Evolutionary conservation across 805 yeast species (phyloP).

Genomic region (Isabelozyma heimii): DNA sequence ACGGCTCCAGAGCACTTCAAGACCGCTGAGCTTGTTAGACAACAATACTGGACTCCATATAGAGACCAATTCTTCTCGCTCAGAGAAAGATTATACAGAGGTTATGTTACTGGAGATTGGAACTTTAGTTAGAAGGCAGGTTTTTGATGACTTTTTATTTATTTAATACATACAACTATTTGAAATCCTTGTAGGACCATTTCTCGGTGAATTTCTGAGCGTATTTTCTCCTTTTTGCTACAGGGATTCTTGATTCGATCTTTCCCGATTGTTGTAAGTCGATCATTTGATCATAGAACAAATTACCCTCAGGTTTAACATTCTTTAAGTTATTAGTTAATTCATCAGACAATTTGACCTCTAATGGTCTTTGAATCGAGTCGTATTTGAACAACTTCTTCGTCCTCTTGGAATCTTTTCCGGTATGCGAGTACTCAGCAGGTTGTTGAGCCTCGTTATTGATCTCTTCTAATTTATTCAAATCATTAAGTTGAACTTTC

Average conservation of each 20-base stretch:
- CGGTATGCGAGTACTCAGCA: constrained; percentile 21
- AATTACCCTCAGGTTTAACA: constrained; percentile 86
- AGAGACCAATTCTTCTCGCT: constrained; percentile 45
- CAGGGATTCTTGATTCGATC: constrained; percentile 79
- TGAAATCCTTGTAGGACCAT: constrained; percentile 90
- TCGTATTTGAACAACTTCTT: constrained; percentile 44
- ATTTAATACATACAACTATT: constrained; percentile 28
- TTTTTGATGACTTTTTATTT: neutral
- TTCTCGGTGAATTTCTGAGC: constrained; percentile 81
- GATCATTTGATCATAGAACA: constrained; percentile 78
- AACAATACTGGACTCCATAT: constrained; percentile 46
- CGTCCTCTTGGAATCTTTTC: constrained; percentile 22
- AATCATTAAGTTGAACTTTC: constrained; percentile 58
- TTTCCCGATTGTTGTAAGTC: constrained; percentile 81
- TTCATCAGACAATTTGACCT: constrained; percentile 87
- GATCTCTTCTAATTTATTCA: constrained; percentile 40
- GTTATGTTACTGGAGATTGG: constrained; percentile 45
- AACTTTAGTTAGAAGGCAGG: constrained; percentile 21
- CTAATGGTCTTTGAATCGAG: constrained; percentile 44
- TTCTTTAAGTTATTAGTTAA: constrained; percentile 79
- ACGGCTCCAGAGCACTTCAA: constrained; percentile 77
- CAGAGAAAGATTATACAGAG: constrained; percentile 47
- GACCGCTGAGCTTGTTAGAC: constrained; percentile 36
- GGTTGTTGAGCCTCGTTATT: constrained; percentile 21
- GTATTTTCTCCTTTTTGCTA: constrained; percentile 62